Percentiles rank a stretch among this genome's conserved stretches.
These are phyloP conservation scores for Aspergillus pseudotamarii DNA, from an alignment of 2,329 filamentous ascomycete genomes.

Conservation along the genomic window DNA sequence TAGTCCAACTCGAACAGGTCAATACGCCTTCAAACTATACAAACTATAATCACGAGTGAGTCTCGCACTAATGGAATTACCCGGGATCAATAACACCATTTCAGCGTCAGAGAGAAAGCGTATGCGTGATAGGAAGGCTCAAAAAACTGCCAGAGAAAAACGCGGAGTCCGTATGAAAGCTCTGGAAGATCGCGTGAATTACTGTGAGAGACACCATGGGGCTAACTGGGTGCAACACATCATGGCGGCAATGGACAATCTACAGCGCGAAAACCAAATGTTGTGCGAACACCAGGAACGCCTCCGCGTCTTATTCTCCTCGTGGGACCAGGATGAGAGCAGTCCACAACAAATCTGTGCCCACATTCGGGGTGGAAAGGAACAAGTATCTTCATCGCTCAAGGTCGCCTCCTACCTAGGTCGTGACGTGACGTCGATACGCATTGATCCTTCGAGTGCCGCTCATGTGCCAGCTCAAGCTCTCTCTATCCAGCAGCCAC, in stretches of 20 bases:
- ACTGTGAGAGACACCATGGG: background rate
- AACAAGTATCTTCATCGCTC: background rate
- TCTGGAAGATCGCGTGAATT: background rate
- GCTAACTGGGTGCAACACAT: background rate
- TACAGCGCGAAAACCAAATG: background rate
- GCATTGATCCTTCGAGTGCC: background rate
- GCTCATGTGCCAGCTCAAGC: background rate
- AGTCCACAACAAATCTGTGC: background rate
- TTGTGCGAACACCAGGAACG: background rate
- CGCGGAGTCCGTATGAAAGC: background rate
- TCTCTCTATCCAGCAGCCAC: background rate
- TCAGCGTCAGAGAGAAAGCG: conserved; percentile 1
- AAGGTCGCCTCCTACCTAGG: background rate
- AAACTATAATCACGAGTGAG: background rate
- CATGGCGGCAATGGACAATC: background rate
- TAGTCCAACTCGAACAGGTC: background rate
- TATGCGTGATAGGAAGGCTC: background rate
- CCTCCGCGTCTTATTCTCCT: background rate
- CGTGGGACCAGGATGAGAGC: background rate
- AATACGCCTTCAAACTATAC: background rate
- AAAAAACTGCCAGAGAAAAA: background rate
- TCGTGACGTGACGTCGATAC: background rate
- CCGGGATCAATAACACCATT: background rate
- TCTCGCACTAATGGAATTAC: background rate
- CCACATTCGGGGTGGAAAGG: background rate